Base-by-base conservation (phyloP, 371 early-diverging fungal genomes). In the Choanephora cucurbitarum region DNA sequence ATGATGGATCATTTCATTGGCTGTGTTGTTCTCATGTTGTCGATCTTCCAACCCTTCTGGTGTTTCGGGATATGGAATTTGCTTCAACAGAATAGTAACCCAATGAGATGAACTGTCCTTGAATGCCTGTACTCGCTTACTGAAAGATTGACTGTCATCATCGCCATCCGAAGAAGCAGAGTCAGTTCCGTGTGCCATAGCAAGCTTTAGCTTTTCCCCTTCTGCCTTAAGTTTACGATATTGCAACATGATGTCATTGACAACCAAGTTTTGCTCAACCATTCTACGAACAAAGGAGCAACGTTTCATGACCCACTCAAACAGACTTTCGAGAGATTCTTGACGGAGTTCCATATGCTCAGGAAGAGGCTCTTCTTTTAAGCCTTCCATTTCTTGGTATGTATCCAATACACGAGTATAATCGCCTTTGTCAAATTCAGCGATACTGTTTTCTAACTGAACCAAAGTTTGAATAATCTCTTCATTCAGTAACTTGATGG, bases 71-170 rank as follows among this genome's bases (percentile, higher is more conserved):
- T 70, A 79, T 0, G 72, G 70, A 14, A 72, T 58, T 10, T 60
- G 62, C 32, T 62, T 49, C 8, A 56, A 55, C 5, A 71, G 49
- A 0, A 70, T 62, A 1, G 72, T 71, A 2, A 75, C 66, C 58
- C 71, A 56, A 23, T 69, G 52, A 3, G 73, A 63, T 0, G 68
- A 68, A n/a, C 58, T 59, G 2, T 75, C 72, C 31, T 75, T 75
- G 55, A 71, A 75, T 15, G 44, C 45, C 37, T 69, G 68, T 1
- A 70, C 67, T 2, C 61, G 42, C 31, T 70, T 59, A 6, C 48
- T 54, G 48, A 58, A 61, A 5, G 37, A 19, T 23, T 46, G 50
- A 7, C 50, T 42, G 3, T 51, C 47, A 1, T 14, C 48, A n/a
- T 31, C 57, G 14, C 32, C 24, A 14, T 41, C 33, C 8, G 42